These are phyloP conservation scores for Talaromyces trachyspermus DNA, from an alignment of 495 filamentous ascomycete genomes.

Conservation along the genomic window DNA sequence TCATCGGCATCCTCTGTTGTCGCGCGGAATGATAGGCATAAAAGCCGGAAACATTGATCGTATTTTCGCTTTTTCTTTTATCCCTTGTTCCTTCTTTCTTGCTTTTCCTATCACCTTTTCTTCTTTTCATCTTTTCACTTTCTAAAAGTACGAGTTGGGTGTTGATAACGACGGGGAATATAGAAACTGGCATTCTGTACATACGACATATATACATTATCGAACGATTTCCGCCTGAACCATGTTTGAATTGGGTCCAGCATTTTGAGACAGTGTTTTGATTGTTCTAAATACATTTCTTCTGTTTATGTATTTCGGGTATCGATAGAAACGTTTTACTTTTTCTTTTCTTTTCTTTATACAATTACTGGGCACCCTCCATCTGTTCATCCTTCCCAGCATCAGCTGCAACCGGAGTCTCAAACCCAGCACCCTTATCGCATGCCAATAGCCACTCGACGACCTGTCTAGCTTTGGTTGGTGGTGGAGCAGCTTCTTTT, in stretches of 20 bases:
- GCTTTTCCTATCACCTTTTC: no score
- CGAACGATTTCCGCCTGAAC: no score
- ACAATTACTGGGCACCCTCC: constrained; percentile 36
- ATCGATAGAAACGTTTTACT: not conserved
- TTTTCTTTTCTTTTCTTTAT: not conserved
- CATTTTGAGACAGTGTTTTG: no score
- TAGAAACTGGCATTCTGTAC: no score
- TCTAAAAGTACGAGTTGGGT: no score
- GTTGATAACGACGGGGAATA: no score
- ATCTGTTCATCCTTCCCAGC: constrained; percentile 53
- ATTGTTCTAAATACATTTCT: no score
- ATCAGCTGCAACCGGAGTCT: constrained; percentile 14
- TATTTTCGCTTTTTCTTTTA: not conserved
- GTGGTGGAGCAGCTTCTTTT: constrained; percentile 13
- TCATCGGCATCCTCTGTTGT: not conserved
- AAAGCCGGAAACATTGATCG: constrained; percentile 2
- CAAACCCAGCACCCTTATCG: constrained; percentile 31
- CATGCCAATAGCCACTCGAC: constrained; percentile 42
- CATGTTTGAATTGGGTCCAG: no score
- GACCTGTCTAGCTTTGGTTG: constrained; percentile 19
- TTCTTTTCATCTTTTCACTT: no score
- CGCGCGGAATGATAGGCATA: constrained; percentile 3
- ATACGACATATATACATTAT: no score
- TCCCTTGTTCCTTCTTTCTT: no score
- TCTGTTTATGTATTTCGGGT: not conserved